Conservation (phyloP, 1,284 basidiomycete species). For the Blastosporella zonata region DNA sequence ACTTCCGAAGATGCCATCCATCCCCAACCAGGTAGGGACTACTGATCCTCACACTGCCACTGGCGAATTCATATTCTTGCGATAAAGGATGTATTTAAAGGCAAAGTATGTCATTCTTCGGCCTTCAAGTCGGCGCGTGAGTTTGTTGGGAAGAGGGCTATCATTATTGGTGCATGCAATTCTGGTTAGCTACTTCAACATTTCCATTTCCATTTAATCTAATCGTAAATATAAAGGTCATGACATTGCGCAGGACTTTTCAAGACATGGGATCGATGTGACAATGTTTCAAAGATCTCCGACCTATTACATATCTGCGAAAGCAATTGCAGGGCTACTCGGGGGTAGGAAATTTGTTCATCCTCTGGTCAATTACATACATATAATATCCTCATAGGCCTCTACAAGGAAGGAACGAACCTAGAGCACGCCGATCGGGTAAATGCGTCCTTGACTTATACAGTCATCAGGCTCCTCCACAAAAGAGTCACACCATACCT, state of each 20-base stretch:
- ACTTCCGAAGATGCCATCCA: constrained; percentile 40
- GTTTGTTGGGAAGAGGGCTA: constrained; percentile 55
- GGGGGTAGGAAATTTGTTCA: constrained; percentile 23
- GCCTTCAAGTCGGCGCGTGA: constrained; percentile 46
- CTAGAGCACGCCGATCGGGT: constrained; percentile 52
- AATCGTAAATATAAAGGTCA: constrained; percentile 16
- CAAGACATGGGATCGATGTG: constrained; percentile 23
- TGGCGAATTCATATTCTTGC: neutral
- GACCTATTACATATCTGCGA: constrained; percentile 56
- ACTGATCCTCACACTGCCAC: neutral
- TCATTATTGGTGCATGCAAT: constrained; percentile 60
- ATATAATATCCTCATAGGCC: constrained; percentile 19
- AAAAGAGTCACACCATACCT: constrained; percentile 18
- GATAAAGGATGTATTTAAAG: constrained; percentile 50
- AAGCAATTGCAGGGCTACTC: constrained; percentile 40
- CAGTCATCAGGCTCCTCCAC: constrained; percentile 31
- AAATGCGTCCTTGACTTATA: constrained; percentile 48
- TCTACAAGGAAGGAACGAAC: constrained; percentile 46
- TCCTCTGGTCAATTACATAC: neutral
- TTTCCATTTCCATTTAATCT: neutral
- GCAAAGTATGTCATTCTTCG: constrained; percentile 54
- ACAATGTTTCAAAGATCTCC: constrained; percentile 49
- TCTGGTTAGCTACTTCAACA: constrained; percentile 37
- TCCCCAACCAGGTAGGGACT: constrained; percentile 31
- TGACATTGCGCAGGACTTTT: constrained; percentile 27